Percentiles rank a stretch among this genome's conserved stretches.
Conservation (phyloP, 2,329 filamentous ascomycete genomes). For the Phialophora expanda region DNA sequence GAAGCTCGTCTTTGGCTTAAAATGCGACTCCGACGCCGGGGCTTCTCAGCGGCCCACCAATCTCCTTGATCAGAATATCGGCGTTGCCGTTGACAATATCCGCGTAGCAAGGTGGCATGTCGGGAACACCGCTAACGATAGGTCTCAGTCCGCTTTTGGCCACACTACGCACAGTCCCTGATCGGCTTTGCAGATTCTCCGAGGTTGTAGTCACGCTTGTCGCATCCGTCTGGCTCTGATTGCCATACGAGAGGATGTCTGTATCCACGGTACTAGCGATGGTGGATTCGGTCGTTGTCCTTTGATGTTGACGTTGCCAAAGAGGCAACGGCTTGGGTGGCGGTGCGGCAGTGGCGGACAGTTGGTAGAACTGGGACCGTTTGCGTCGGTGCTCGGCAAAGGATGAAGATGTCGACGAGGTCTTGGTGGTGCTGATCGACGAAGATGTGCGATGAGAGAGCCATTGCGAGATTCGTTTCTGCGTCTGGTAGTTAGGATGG, state of each 20-base stretch:
- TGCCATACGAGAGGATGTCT: slow-evolving; percentile 33
- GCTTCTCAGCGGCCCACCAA: slow-evolving; percentile 34
- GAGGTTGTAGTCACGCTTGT: slow-evolving; percentile 30
- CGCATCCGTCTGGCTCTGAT: slow-evolving; percentile 33
- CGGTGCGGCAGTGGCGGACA: slow-evolving; percentile 31
- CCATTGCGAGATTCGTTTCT: slow-evolving; percentile 39
- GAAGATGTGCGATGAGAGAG: slow-evolving; percentile 30
- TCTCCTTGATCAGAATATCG: slow-evolving; percentile 33
- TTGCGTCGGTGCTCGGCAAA: slow-evolving; percentile 39
- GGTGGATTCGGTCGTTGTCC: slow-evolving; percentile 39
- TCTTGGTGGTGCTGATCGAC: slow-evolving; percentile 37
- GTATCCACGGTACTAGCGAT: slow-evolving; percentile 36
- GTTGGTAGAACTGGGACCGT: slow-evolving; percentile 38
- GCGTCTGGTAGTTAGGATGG: slow-evolving; percentile 34
- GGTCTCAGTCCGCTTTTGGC: slow-evolving; percentile 28
- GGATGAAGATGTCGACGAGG: slow-evolving; percentile 34
- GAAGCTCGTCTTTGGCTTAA: slow-evolving; percentile 11
- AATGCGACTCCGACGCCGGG: slow-evolving; percentile 37
- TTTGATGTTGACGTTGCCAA: slow-evolving; percentile 30
- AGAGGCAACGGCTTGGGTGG: slow-evolving; percentile 31
- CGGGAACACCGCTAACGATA: slow-evolving; percentile 32
- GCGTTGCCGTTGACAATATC: slow-evolving; percentile 25
- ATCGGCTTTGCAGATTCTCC: slow-evolving; percentile 30
- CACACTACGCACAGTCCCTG: slow-evolving; percentile 29
- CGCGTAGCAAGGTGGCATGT: slow-evolving; percentile 27